Conservation (phyloP, 2,329 filamentous ascomycete genomes). For the Fusarium incarnatum region DNA sequence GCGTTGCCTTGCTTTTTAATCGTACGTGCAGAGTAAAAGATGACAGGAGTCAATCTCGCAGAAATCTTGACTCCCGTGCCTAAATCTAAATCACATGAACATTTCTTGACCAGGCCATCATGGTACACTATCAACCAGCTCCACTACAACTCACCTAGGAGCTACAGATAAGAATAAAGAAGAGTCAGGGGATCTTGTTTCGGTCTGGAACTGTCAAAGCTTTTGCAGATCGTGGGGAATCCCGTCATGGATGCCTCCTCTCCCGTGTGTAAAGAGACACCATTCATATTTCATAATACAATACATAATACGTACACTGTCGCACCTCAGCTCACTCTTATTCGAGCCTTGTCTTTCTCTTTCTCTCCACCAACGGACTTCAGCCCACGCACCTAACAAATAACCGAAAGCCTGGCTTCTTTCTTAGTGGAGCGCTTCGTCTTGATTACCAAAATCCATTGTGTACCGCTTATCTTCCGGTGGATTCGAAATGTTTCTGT, state of each 20-base stretch:
- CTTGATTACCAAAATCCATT: conserved; percentile 21
- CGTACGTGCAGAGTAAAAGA: background rate
- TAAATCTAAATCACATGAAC: background rate
- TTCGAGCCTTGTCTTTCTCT: background rate
- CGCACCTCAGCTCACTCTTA: background rate
- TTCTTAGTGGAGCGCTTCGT: conserved; percentile 29
- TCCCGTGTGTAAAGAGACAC: background rate
- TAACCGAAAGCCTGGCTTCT: conserved; percentile 32
- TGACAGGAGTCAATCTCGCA: conserved; percentile 8
- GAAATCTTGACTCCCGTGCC: background rate
- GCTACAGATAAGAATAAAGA: conserved; percentile 11
- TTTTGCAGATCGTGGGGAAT: conserved; percentile 42
- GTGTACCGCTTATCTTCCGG: conserved; percentile 30
- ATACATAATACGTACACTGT: background rate
- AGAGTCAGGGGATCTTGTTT: background rate
- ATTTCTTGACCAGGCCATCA: background rate
- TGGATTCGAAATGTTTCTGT: conserved; percentile 17
- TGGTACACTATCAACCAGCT: background rate
- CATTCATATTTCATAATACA: background rate
- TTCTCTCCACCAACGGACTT: conserved; percentile 15
- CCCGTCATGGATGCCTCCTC: conserved; percentile 15
- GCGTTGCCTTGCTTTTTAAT: background rate
- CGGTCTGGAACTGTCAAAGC: conserved; percentile 29
- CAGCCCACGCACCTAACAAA: conserved; percentile 20
- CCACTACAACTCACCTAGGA: conserved; percentile 1